phyloP scores from a whole-genome alignment of 108 stramenopile genomes.

The Thalassiosira profunda region DNA sequence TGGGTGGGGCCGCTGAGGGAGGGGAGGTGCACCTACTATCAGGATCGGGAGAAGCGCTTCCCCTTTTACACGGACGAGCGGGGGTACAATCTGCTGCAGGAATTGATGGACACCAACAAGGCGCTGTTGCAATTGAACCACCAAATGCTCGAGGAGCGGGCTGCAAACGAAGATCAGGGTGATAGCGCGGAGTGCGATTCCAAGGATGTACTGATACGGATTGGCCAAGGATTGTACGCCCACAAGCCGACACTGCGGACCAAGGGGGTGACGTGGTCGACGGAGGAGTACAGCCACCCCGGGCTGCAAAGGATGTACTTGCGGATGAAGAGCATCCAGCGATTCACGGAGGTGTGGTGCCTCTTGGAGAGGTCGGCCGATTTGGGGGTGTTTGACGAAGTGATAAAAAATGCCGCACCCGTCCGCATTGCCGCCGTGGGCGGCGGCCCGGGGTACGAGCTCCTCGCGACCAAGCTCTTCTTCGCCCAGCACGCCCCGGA shows the following conservation, averaged over 20 bases:
- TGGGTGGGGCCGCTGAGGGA: constrained; percentile 28
- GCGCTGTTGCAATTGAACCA: constrained; percentile 20
- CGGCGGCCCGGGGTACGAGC: constrained; percentile 35
- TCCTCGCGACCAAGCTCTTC: constrained; percentile 19
- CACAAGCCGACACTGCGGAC: constrained; percentile 27
- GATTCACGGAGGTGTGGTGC: constrained; percentile 30
- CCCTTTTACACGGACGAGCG: constrained; percentile 14
- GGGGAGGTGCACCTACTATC: constrained; percentile 23
- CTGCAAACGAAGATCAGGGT: background rate
- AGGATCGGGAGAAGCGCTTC: constrained; percentile 26
- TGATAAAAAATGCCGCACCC: too few species aligned
- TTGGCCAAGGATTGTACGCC: constrained; percentile 23
- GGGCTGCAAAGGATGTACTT: constrained; percentile 33
- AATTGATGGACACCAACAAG: background rate
- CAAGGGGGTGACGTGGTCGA: constrained; percentile 25
- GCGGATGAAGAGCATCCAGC: constrained; percentile 25
- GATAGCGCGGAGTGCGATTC: background rate
- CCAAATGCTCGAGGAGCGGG: constrained; percentile 5
- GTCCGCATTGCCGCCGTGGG: constrained; percentile 14
- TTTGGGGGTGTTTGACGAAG: constrained; percentile 10
- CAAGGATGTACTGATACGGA: constrained; percentile 5
- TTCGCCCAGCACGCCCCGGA: background rate
- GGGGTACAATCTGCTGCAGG: background rate
- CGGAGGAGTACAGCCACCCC: constrained; percentile 22
- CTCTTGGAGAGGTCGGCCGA: constrained; percentile 10